Base-by-base conservation (phyloP, 163 green algal genomes). In the Scenedesmus sp. region DNA sequence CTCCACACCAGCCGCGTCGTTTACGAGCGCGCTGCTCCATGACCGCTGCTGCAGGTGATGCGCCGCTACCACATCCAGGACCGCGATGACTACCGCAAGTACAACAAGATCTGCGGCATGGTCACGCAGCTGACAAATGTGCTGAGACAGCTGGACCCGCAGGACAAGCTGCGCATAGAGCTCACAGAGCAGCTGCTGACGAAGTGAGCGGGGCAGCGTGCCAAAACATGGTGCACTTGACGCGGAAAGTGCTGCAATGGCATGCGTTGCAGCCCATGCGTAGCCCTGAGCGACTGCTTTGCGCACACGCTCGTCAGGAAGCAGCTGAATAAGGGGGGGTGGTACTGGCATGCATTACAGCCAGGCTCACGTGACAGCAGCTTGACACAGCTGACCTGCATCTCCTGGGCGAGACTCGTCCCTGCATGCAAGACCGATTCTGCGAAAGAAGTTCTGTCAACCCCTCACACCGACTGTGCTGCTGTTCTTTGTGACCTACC, bases 61-160 rank as follows among this genome's bases (percentile, higher is more conserved):
- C 96, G 98, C 2, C 93, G 97, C 37, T 99, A 99, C 91, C 98
- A 99, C 94, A 98, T 99, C 79, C 97, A 98, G 83, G 95, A 99
- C 88, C 94, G 98, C 1, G 98, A 99, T 87, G 98, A 99, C 92
- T 99, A 99, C 96, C 98, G 97, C 65, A 98, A 98, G 92, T 99
- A 99, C 94, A 99, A 99, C 93, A 98, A 98, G 86, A 91, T 99
- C 24, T 96, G 93, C 70, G 98, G 98, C 43, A 95, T 98, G 92
- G 92, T 99, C 18, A 99, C 98, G 37, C 98, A 98, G 91, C 93
- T 99, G 15, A 95, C 95, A 0, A 96, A 91, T 53, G 92, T 98
- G 49, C 88, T 99, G 10, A 98, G 97, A 86, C 93, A 97, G 80
- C 94, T 99, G 53, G 97, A 99, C 79, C 37, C 97, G 1, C 93